These are phyloP conservation scores for Aristolochia contorta DNA, from an alignment of 164 flowering plant species.

Conservation along the genomic window DNA sequence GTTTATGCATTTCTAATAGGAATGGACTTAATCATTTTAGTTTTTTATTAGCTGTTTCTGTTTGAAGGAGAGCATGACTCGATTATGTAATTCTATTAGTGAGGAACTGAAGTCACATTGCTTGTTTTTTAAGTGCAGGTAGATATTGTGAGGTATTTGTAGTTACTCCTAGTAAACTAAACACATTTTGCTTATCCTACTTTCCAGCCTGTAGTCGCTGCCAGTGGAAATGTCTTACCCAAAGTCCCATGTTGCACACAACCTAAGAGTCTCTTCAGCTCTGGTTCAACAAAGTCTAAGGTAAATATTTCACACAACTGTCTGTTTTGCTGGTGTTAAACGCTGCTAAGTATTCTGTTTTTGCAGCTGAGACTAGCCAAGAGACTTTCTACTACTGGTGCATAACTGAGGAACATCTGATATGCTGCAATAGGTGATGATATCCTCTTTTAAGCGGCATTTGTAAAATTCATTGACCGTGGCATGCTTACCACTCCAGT, in stretches of 20 bases:
- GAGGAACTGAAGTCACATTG: neutral
- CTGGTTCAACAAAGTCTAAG: constrained; percentile 69
- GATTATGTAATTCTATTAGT: neutral
- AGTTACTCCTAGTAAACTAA: neutral
- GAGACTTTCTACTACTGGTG: constrained; percentile 15
- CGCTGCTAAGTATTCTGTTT: constrained; percentile 1
- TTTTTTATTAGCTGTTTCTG: neutral
- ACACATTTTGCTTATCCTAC: neutral
- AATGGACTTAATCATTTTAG: too few relatives aligned
- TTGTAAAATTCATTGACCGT: too few relatives aligned
- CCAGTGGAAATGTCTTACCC: constrained; percentile 19
- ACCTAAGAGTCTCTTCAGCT: constrained; percentile 32
- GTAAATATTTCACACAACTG: constrained; percentile 16
- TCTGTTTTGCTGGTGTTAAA: neutral
- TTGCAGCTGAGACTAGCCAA: constrained; percentile 56
- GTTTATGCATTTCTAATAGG: too few relatives aligned
- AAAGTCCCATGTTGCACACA: constrained; percentile 30
- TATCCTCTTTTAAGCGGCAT: too few relatives aligned
- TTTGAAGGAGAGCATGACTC: neutral
- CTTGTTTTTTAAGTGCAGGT: neutral
- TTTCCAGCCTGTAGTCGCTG: constrained; percentile 7
- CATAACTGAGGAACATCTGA: too few relatives aligned
- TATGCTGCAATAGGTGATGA: too few relatives aligned
- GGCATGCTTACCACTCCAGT: too few relatives aligned
- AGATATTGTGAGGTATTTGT: neutral